Conservation (phyloP, 345 rosid genomes). For the Hypericum androsaemum region DNA sequence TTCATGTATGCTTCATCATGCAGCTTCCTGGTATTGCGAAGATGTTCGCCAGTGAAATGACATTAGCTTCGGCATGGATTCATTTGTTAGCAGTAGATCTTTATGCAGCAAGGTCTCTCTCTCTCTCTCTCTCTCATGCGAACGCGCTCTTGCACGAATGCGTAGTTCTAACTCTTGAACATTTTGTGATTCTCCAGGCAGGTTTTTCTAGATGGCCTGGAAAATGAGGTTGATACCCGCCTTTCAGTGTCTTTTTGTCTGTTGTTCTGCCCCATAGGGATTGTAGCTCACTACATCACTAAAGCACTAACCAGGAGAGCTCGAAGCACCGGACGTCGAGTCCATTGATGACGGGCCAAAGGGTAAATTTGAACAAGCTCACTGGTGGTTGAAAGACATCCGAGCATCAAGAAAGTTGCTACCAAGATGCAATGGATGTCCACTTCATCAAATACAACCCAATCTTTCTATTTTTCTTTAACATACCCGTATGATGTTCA, state of each 20-base stretch:
- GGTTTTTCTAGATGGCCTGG: background rate
- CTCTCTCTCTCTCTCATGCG: background rate
- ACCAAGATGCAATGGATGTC: too few relatives aligned
- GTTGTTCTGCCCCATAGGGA: background rate
- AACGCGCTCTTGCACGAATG: background rate
- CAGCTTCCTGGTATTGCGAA: background rate
- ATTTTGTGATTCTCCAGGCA: background rate
- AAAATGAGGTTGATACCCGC: background rate
- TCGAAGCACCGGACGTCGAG: conserved; percentile 12
- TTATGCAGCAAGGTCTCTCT: background rate
- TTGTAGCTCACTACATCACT: background rate
- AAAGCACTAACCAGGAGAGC: conserved; percentile 35
- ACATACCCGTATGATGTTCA: too few relatives aligned
- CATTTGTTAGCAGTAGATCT: background rate
- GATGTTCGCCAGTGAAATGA: background rate
- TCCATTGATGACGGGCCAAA: background rate
- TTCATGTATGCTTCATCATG: background rate
- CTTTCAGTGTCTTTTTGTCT: background rate
- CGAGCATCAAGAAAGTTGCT: too few relatives aligned
- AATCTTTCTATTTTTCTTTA: too few relatives aligned
- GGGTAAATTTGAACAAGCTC: background rate
- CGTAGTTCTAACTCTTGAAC: background rate
- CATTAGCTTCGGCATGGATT: background rate
- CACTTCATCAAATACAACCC: too few relatives aligned
- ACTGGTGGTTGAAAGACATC: background rate